A percentile compares a stretch with the other conserved stretches of the same genome.
Conservation (phyloP, 208 protist species). For the Blechomonas ayalai region DNA sequence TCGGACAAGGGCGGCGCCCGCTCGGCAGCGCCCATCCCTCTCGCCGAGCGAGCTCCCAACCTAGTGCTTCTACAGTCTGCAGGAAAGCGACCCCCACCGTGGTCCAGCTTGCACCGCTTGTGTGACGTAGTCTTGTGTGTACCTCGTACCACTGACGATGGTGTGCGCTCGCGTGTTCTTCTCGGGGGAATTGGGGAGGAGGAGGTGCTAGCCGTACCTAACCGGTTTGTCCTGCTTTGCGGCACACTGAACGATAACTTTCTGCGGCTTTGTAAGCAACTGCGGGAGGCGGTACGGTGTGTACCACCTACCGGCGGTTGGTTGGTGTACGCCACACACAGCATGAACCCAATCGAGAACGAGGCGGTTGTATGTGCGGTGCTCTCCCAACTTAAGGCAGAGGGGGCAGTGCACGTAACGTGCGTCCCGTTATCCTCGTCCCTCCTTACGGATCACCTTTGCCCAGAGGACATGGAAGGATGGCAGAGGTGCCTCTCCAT, state of each 20-base stretch:
- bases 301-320: conserved; percentile 23
- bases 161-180: conserved; percentile 36
- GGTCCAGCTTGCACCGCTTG: conserved; percentile 1
- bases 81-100: too few species aligned
- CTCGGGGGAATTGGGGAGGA: conserved; percentile 8
- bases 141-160: conserved; percentile 54
- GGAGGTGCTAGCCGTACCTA: conserved; percentile 15
- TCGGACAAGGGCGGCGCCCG: too few species aligned
- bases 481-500: too few species aligned
- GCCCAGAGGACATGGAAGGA: conserved; percentile 3
- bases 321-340: conserved; percentile 92
- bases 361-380: conserved; percentile 88
- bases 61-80: too few species aligned
- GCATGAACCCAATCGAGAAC: conserved; percentile 92
- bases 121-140: conserved; percentile 51
- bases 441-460: neutral
- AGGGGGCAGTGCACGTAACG: conserved; percentile 4
- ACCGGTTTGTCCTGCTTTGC: conserved; percentile 45
- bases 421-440: conserved; percentile 8
- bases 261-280: conserved; percentile 21
- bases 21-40: too few species aligned
- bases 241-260: conserved; percentile 27
- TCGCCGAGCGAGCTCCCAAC: too few species aligned
- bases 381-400: conserved; percentile 29
- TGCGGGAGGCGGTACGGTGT: conserved; percentile 16